Evolutionary conservation across 148 eudicot species (phyloP).

Genomic region (Rhododendron williamsianum): DNA sequence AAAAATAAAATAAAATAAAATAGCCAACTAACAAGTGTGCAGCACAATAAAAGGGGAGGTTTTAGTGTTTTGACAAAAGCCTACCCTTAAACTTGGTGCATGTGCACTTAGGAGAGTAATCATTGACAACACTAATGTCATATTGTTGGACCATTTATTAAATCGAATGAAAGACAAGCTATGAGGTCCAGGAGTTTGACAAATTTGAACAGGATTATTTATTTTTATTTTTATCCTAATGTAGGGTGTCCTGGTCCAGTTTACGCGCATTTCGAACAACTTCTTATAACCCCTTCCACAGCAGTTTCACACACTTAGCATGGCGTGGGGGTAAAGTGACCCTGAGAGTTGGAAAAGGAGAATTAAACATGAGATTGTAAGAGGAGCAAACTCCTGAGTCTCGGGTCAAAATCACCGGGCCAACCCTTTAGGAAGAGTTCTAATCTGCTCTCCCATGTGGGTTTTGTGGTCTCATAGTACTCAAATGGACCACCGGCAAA

Average conservation of each 20-base stretch:
- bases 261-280: too few species aligned
- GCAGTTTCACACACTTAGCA: too few species aligned
- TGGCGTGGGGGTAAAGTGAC: too few species aligned
- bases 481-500: not conserved
- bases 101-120: not conserved
- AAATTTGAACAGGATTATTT: not conserved
- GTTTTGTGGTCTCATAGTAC: not conserved
- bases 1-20: not conserved
- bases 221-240: not conserved
- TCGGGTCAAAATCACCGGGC: too few species aligned
- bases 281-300: too few species aligned
- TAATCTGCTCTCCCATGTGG: not conserved
- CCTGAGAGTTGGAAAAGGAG: too few species aligned
- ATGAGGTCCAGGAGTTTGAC: not conserved
- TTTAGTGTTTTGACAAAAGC: not conserved
- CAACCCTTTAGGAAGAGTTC: too few species aligned
- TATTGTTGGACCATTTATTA: not conserved
- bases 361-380: too few species aligned
- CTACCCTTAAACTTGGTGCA: not conserved
- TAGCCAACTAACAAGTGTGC: not conserved
- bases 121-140: not conserved
- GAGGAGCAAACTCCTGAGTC: too few species aligned
- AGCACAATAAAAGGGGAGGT: not conserved
- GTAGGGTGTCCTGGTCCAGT: too few species aligned
- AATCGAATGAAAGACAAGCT: not conserved